These are phyloP conservation scores for Coffea eugenioides DNA, from an alignment of 257 asterid genomes.

Conservation along the genomic window DNA sequence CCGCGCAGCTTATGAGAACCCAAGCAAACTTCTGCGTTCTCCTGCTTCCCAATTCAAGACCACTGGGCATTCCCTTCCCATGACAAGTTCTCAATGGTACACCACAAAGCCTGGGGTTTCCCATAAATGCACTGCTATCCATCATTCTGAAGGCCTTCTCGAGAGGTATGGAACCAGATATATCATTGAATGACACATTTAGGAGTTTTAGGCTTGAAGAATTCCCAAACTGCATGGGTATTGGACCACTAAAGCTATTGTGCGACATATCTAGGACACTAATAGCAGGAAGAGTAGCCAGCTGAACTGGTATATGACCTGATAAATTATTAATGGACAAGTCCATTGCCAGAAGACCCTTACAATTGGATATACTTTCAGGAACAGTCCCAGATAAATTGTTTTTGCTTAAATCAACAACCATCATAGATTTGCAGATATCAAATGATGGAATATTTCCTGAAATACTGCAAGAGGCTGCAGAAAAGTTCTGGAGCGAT, in stretches of 20 bases:
- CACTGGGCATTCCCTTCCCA: slow-evolving; percentile 51
- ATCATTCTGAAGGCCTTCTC: slow-evolving; percentile 43
- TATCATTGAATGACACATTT: slow-evolving; percentile 74
- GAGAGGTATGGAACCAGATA: slow-evolving; percentile 80
- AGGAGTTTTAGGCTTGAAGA: slow-evolving; percentile 56
- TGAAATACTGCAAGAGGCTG: slow-evolving; percentile 62
- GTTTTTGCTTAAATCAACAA: slow-evolving; percentile 69
- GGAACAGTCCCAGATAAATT: slow-evolving; percentile 67
- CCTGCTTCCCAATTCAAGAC: slow-evolving; percentile 62
- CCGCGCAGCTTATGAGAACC: slow-evolving; percentile 76
- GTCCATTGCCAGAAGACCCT: slow-evolving; percentile 54
- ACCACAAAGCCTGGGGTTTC: slow-evolving; percentile 87
- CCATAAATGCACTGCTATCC: slow-evolving; percentile 71
- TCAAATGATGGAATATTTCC: slow-evolving; percentile 73
- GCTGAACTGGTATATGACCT: slow-evolving; percentile 62
- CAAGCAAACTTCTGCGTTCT: slow-evolving; percentile 78
- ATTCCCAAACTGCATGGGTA: slow-evolving; percentile 51
- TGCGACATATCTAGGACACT: slow-evolving; percentile 59
- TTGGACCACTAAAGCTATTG: slow-evolving; percentile 57
- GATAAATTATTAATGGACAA: slow-evolving; percentile 62
- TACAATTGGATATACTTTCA: slow-evolving; percentile 59
- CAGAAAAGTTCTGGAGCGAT: slow-evolving; percentile 70
- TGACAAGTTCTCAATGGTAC: slow-evolving; percentile 55
- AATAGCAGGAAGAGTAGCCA: slow-evolving; percentile 58
- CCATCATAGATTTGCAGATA: slow-evolving; percentile 52